Base-by-base conservation (phyloP, 441 rosid genomes). In the Kokia cookei region DNA sequence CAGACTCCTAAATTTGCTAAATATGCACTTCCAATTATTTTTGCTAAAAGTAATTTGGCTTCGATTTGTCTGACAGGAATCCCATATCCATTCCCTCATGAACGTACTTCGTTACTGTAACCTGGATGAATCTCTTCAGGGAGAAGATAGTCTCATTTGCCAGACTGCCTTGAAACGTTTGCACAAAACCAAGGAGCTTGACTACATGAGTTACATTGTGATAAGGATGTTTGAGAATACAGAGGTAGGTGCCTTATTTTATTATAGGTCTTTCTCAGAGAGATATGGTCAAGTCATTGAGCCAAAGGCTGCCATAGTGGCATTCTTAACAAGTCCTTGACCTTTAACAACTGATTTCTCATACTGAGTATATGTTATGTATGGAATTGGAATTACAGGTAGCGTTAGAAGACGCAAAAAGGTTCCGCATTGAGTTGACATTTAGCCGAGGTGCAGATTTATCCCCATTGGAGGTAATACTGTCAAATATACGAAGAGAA, bases 391-490 rank as follows among this genome's bases (percentile, higher is more conserved):
- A 76, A 79, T 50, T 77, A 73, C 91, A 94, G 98, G 93, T 94
- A 60, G 73, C 92, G 54, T 83, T 94, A 59, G 98, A 91, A 80
- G 94, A 94, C 75, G 94, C 99, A 2, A 88, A 88, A 81, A 86
- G 97, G 82, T 97, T 84, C 88, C 94, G 98, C 32, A 81, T 97
- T 9, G 99, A 97, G 80, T 86, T 97, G 84, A 93, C 99, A 42
- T 90, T 91, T 80, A 93, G 99, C 81, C 99, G 98, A 42, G 99
- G 99, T 67, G 99, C 99, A 78, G 99, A 97, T 84, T 86, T 97
- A 73, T 90, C 97, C 72, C 98, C 99, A 17, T 82, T 97, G 75
- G 94, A 94, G 97, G 98, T 94, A 90, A 73, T 47, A 32, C 43
- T 11, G n/a, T 58, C 15, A 13, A 64, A 42, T 42, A 22, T 22